Conservation (phyloP, 2,329 filamentous ascomycete species). For the Trichophaea hybrida region DNA sequence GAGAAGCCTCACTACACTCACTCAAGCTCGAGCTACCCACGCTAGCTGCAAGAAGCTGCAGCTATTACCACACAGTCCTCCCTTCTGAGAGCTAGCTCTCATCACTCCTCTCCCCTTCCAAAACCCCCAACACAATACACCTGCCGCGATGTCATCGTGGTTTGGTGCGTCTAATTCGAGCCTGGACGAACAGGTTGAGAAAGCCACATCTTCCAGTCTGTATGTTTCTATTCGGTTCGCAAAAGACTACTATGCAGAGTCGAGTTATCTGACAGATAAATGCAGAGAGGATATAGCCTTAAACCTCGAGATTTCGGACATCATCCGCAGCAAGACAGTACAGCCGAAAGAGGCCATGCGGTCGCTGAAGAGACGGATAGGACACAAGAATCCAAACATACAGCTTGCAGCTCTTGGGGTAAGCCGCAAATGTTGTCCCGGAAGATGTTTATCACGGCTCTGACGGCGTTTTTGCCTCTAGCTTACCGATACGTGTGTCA, state of each 20-base stretch:
- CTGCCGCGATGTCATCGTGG: slow-evolving; percentile 52
- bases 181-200: slow-evolving; percentile 93
- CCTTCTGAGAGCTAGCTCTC: background rate
- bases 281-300: slow-evolving; percentile 83
- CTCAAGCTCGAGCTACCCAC: too few species aligned
- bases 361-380: slow-evolving; percentile 82
- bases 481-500: slow-evolving; percentile 96
- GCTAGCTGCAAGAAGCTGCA: background rate
- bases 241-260: background rate
- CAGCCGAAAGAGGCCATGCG: slow-evolving; percentile 97
- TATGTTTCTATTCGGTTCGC: slow-evolving; percentile 37
- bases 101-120: background rate
- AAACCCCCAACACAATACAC: background rate
- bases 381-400: slow-evolving; percentile 93
- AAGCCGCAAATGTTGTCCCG: slow-evolving; percentile 26
- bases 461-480: slow-evolving; percentile 27
- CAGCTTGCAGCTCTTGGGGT: slow-evolving; percentile 91
- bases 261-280: background rate
- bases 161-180: slow-evolving; percentile 79
- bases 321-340: slow-evolving; percentile 93
- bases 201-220: slow-evolving; percentile 86
- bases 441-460: slow-evolving; percentile 9
- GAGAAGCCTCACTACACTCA: too few species aligned
- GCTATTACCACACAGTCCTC: background rate
- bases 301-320: slow-evolving; percentile 94